Evolutionary conservation across 225 moss, liverwort and hornwort species (phyloP), one percentile per base, ranked within the genome.

Genomic region (Sphagnum contortum): DNA sequence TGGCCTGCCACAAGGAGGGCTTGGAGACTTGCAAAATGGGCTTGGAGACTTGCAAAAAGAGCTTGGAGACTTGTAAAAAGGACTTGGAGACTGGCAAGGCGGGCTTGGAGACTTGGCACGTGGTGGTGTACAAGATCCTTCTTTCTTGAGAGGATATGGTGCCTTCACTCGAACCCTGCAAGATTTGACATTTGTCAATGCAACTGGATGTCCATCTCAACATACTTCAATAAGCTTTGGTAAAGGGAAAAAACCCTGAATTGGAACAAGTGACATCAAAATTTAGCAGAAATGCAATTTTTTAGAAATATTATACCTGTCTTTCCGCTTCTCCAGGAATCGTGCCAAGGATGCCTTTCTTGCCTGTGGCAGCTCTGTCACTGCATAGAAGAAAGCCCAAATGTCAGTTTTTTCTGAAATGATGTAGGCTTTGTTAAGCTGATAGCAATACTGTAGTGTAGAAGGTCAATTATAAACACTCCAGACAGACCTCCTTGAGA

Each of bases 281-380:
- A 58, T 6, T 58, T 2, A 13, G 6, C 10, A 58, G 5, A 44
- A 5, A 4, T 13, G 44, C 6, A 13, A 2, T 6, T 45, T n/a
- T 44, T n/a, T 11, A 61, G 47, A 8, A 56, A 5, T 44, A 44
- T 44, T 3, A 53, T 81, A 96, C 77, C 89, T 80, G 74, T 92
- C 94, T 68, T 91, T 95, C 10, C 94, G 73, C 76, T 90, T 95
- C 82, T 95, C 94, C 70, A 95, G 61, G 68, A 95, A 95, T 9
- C 91, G 89, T 48, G 86, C 88, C 52, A 95, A 63, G 2, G 94
- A 95, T 56, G 84, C 86, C 73, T 92, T 95, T 60, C 91, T 84
- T 50, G 94, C 94, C 69, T 92, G 94, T 9, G 94, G 94, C 12
- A 95, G 59, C 64, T 84, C 84, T 73, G 77, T n/a, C 66, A 8